Conservation (phyloP, 345 rosid species). For the Arabidopsis suecica region DNA sequence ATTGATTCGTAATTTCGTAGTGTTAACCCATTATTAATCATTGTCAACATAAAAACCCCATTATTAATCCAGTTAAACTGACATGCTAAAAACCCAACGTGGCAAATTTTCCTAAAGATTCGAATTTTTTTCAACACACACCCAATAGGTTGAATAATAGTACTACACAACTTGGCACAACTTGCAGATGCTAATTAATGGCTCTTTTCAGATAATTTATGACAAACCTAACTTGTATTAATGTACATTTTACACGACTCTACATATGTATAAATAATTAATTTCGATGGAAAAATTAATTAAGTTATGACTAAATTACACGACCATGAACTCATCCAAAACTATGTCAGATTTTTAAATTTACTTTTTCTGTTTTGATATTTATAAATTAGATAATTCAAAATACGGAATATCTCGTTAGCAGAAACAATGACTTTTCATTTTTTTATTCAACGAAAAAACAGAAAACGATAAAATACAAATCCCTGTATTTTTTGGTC, state of each 20-base stretch:
- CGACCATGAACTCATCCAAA: slow-evolving; percentile 7
- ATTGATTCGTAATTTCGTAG: background rate
- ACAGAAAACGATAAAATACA: background rate
- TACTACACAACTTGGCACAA: slow-evolving; percentile 17
- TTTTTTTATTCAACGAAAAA: background rate
- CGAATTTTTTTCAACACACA: background rate
- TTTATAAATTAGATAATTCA: background rate
- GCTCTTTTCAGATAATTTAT: background rate
- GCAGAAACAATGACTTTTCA: background rate
- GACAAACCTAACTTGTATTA: slow-evolving; percentile 20
- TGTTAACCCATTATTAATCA: background rate
- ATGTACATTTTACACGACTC: slow-evolving; percentile 8
- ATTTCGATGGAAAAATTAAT: no score
- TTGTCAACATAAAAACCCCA: no score
- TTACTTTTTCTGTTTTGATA: background rate
- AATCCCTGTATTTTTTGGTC: background rate
- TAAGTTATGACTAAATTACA: background rate
- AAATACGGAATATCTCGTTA: slow-evolving; percentile 16
- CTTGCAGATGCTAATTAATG: slow-evolving; percentile 18
- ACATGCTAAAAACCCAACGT: background rate
- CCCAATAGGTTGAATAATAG: background rate
- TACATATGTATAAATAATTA: background rate
- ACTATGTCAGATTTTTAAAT: background rate
- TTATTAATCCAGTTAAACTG: background rate
- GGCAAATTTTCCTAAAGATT: background rate